Conservation (phyloP, 192 early-diverging fungal genomes). For the Podochytrium sp. region DNA sequence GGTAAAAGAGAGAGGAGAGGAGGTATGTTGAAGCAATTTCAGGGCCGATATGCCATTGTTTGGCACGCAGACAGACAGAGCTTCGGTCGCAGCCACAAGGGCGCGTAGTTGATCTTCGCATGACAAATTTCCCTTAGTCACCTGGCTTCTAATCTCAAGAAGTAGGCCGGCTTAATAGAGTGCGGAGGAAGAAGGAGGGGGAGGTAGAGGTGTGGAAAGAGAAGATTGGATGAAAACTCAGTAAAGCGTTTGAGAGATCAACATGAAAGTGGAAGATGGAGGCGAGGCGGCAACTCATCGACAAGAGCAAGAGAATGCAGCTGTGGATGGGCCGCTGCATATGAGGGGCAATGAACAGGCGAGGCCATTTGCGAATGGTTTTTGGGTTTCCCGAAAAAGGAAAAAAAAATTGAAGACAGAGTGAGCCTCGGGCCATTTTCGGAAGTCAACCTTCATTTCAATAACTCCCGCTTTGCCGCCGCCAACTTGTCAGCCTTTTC, state of each 20-base stretch:
- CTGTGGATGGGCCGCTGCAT: too few species aligned
- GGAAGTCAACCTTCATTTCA: not conserved
- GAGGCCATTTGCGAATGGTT: too few species aligned
- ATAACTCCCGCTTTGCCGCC: not conserved
- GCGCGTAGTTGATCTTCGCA: conserved; percentile 11
- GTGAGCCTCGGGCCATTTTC: too few species aligned
- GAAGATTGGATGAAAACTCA: too few species aligned
- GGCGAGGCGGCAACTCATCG: too few species aligned
- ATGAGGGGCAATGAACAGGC: too few species aligned
- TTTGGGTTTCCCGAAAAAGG: too few species aligned
- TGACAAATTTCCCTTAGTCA: conserved; percentile 20
- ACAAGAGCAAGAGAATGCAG: too few species aligned
- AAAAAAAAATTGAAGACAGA: too few species aligned
- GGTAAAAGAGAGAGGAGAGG: not conserved
- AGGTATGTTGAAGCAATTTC: not conserved
- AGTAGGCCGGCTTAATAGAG: conserved; percentile 26
- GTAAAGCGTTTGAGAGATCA: too few species aligned
- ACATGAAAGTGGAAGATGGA: too few species aligned
- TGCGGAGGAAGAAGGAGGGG: not conserved
- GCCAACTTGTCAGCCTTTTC: not conserved
- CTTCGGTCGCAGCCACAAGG: not conserved
- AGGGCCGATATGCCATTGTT: not conserved
- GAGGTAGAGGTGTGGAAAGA: not conserved
- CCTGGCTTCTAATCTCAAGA: conserved; percentile 2
- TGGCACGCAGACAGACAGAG: not conserved